phyloP scores from a whole-genome alignment of 805 yeast genomes.

The Hanseniaspora vineae region DNA sequence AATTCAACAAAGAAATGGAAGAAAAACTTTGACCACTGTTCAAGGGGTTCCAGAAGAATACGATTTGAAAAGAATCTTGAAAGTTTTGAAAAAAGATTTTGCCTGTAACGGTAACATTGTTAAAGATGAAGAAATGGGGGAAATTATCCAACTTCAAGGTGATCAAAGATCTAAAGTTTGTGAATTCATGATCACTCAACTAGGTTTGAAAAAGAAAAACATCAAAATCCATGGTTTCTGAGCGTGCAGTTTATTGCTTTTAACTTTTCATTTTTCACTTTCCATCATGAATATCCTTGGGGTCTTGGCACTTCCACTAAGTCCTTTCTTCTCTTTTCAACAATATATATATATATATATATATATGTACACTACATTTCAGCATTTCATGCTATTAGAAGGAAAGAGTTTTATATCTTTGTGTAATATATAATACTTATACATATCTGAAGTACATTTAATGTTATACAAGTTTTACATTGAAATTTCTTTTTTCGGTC shows the following conservation, averaged over 20 bases:
- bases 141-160: constrained; percentile 95
- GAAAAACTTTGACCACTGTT: constrained; percentile 95
- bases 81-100: constrained; percentile 91
- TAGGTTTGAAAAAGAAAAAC: constrained; percentile 87
- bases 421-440: too few relatives aligned
- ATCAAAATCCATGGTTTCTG: constrained; percentile 97
- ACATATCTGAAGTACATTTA: too few relatives aligned
- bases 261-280: too few relatives aligned
- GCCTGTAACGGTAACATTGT: constrained; percentile 98
- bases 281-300: too few relatives aligned
- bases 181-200: constrained; percentile 78
- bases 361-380: too few relatives aligned
- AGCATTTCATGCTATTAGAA: too few relatives aligned
- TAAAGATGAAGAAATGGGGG: constrained; percentile 92
- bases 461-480: too few relatives aligned
- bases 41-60: constrained; percentile 95
- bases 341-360: too few relatives aligned
- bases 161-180: constrained; percentile 95
- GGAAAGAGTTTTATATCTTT: too few relatives aligned
- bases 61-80: constrained; percentile 85
- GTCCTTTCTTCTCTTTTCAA: not conserved
- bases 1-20: constrained; percentile 99
- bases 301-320: too few relatives aligned
- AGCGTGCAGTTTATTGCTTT: not conserved
- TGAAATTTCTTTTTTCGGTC: too few relatives aligned